phyloP scores from a whole-genome alignment of 306 rosid species.

The Sphenostylis stenocarpa region DNA sequence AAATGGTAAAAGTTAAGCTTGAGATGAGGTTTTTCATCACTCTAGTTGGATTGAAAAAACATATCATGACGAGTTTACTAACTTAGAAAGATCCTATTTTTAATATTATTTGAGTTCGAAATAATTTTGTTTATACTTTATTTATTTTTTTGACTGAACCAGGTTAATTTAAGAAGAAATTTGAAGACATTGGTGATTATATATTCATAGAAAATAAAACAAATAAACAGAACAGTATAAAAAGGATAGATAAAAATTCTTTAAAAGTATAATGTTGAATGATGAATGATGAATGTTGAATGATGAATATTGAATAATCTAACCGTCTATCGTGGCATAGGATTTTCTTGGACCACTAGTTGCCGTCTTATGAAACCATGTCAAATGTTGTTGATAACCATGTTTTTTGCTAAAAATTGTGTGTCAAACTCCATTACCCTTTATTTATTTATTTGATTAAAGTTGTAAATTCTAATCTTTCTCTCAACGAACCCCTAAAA shows the following conservation, averaged over 20 bases:
- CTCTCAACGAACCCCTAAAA: background rate
- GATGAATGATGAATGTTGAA: background rate
- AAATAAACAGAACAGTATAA: background rate
- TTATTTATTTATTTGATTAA: background rate
- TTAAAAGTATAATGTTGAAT: background rate
- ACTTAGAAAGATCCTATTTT: too few species aligned
- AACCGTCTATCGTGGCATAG: background rate
- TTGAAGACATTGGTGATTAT: too few species aligned
- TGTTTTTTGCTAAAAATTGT: background rate
- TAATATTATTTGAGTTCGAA: too few species aligned
- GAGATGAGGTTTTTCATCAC: background rate
- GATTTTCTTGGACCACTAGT: background rate
- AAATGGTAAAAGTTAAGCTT: background rate
- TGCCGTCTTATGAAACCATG: constrained; percentile 5
- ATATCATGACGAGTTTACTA: background rate
- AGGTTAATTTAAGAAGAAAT: too few species aligned
- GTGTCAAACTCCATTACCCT: background rate
- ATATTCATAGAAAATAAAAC: too few species aligned
- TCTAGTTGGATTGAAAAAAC: background rate
- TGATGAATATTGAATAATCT: background rate
- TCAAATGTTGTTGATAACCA: constrained; percentile 18
- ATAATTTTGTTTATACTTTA: too few species aligned
- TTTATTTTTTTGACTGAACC: too few species aligned
- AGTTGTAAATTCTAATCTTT: background rate
- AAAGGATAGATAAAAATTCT: background rate